Evolutionary conservation across 1,284 basidiomycete species (phyloP).

Genomic region (Naganishia albida): DNA sequence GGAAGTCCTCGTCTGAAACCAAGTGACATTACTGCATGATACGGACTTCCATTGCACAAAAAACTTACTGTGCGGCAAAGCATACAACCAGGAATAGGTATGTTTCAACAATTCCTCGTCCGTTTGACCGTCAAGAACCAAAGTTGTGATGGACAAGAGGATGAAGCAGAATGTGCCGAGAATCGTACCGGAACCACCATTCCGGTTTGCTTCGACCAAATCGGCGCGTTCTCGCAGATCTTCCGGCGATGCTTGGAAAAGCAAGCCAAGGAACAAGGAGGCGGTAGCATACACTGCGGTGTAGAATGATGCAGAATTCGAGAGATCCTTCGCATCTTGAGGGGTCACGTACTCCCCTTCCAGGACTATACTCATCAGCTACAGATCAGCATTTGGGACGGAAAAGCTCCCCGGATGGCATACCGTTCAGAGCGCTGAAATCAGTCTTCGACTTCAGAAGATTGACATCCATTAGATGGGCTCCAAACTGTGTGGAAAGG

Average conservation of each 20-base stretch:
- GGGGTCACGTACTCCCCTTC: conserved; percentile 27
- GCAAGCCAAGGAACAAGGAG: conserved; percentile 19
- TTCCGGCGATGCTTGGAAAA: conserved; percentile 10
- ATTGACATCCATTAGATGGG: conserved; percentile 11
- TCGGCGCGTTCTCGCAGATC: conserved; percentile 15
- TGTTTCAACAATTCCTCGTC: conserved; percentile 8
- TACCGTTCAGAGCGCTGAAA: conserved; percentile 9
- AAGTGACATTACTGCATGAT: neutral
- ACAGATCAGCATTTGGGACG: neutral
- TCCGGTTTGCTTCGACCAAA: neutral
- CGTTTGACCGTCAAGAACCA: conserved; percentile 14
- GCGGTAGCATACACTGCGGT: conserved; percentile 16
- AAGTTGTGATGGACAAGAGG: conserved; percentile 9
- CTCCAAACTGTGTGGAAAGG: conserved; percentile 12
- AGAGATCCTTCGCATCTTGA: conserved; percentile 16
- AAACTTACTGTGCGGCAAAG: conserved; percentile 21
- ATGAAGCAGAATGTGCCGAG: conserved; percentile 5
- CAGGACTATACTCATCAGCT: neutral
- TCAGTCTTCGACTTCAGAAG: neutral
- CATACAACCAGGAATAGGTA: conserved; percentile 2
- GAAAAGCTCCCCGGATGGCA: neutral
- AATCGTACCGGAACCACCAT: conserved; percentile 23
- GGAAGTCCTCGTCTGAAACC: conserved; percentile 19
- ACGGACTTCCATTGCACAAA: neutral
- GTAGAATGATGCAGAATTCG: conserved; percentile 18